Base-by-base conservation (phyloP, 2,329 filamentous ascomycete species). In the Talaromyces marneffei region DNA sequence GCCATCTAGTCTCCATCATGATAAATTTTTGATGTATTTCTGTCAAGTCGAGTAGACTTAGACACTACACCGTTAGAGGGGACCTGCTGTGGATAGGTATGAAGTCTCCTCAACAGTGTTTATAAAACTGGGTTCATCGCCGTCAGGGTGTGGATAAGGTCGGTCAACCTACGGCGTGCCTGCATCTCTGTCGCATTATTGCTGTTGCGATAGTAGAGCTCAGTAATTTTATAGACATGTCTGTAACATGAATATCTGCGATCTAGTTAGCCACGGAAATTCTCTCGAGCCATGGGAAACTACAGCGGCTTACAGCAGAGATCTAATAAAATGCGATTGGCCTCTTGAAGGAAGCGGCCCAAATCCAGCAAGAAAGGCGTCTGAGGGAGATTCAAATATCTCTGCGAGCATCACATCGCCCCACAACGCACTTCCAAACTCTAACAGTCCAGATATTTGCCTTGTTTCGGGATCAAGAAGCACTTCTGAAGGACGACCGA, bases 391-490 rank as follows among this genome's bases (percentile, higher is more conserved):
- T 31, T 74, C 76, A 59, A 82, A 82, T 25, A 81, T 77, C 60
- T 81, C 80, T 7, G 77, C 79, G 77, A 85, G 79, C 63, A 81
- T 74, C 9, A 80, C 72, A 69, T 86, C 83, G 1, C 83, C 83
- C 82, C 83, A 85, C 3, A 85, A 67, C 14, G 80, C 79, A 57
- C 77, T 79, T 8, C 81, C 79, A 62, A 82, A 82, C 60, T 83
- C 83, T 12, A 82, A 69, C 10, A 85, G 66, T 1, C 82, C 83
- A 0, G 76, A 77, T 8, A 85, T 65, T 42, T 77, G 71, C 63
- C 78, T 80, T 0, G 77, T 80, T 10, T 71, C 69, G 35, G 78
- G 75, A 62, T 85, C 77, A 31, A 86, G 66, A 10, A 85, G 70
- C 4, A 85, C 76, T 60, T 84, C 82, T 8, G 78, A 75, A 10